phyloP scores from a whole-genome alignment of 768 basidiomycete genomes.

The Boletus pseudopeckii region DNA sequence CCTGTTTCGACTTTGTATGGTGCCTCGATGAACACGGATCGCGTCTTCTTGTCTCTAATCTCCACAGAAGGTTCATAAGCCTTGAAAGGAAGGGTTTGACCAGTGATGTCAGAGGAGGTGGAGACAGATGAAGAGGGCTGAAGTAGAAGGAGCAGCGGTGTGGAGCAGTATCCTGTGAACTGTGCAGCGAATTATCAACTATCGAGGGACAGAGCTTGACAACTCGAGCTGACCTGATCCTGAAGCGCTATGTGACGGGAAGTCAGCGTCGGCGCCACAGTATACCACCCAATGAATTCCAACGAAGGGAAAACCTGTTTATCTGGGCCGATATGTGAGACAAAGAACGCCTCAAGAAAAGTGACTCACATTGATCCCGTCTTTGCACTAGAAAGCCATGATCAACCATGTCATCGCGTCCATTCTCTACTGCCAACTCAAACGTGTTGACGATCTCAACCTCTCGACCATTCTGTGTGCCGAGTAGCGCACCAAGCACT shows the following conservation, averaged over 20 bases:
- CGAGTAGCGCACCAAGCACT: slow-evolving; percentile 93
- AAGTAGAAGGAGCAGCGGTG: slow-evolving; percentile 81
- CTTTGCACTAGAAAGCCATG: slow-evolving; percentile 78
- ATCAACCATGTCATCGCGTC: slow-evolving; percentile 61
- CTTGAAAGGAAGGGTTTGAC: slow-evolving; percentile 81
- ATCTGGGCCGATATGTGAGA: slow-evolving; percentile 47
- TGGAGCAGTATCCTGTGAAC: slow-evolving; percentile 84
- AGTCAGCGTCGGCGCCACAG: slow-evolving; percentile 72
- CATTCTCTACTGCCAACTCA: slow-evolving; percentile 68
- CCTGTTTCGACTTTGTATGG: slow-evolving; percentile 92
- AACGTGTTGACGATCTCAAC: slow-evolving; percentile 98
- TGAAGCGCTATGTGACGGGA: slow-evolving; percentile 78
- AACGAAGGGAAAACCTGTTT: slow-evolving; percentile 98
- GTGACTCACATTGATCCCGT: slow-evolving; percentile 76
- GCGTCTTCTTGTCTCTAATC: slow-evolving; percentile 72
- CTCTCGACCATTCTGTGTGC: slow-evolving; percentile 90
- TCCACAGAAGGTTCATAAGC: slow-evolving; percentile 93
- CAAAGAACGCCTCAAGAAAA: neutral
- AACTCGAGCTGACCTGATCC: slow-evolving; percentile 58
- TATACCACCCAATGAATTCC: slow-evolving; percentile 98
- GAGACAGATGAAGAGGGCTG: slow-evolving; percentile 51
- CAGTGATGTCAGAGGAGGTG: slow-evolving; percentile 49
- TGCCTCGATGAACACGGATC: slow-evolving; percentile 80
- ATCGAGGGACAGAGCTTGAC: neutral
- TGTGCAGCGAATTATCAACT: slow-evolving; percentile 29